phyloP scores from a whole-genome alignment of 169 alveolate species.

The Blepharisma undulans region DNA sequence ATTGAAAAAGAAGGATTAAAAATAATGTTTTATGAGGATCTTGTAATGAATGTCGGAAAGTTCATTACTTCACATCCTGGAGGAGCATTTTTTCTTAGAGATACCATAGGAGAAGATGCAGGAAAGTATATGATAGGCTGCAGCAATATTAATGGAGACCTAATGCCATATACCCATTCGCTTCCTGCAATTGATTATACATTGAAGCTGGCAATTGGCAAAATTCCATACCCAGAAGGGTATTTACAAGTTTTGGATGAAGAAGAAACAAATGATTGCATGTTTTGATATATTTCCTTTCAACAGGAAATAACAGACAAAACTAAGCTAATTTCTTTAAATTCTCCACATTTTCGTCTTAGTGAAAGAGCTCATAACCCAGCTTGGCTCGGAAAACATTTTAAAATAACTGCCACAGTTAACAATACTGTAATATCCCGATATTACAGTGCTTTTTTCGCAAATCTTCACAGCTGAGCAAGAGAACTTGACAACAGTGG shows the following conservation, averaged over 20 bases:
- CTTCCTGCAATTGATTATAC: background rate
- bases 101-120: conserved; percentile 10
- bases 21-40: background rate
- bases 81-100: background rate
- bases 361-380: background rate
- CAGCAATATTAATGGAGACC: background rate
- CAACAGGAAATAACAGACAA: background rate
- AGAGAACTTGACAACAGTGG: background rate
- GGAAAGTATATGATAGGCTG: conserved; percentile 36
- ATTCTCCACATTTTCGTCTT: background rate
- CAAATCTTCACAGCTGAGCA: background rate
- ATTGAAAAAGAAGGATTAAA: background rate
- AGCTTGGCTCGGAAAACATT: conserved; percentile 12
- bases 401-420: background rate
- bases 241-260: background rate
- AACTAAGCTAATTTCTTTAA: background rate
- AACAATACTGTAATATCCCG: background rate
- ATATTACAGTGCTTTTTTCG: background rate
- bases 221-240: background rate
- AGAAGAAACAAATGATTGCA: too few relatives aligned
- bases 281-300: background rate
- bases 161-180: background rate
- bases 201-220: background rate
- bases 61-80: conserved; percentile 27
- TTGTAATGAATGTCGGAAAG: conserved; percentile 3